Evolutionary conservation across 495 filamentous ascomycete species (phyloP).

Genomic region (Trichoderma gamsii): DNA sequence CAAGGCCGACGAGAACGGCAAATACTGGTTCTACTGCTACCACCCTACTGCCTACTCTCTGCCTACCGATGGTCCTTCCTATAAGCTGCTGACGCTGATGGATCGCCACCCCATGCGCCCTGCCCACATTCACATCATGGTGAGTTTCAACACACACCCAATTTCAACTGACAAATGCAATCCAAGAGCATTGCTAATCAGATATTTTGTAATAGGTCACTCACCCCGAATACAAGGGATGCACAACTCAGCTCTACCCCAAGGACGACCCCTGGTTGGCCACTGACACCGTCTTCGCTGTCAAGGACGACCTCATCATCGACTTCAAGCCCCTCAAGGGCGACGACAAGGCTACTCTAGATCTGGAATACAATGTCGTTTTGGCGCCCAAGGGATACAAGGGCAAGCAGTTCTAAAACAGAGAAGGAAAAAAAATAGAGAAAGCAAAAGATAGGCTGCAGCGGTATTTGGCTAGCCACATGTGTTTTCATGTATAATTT

Average conservation of each 20-base stretch:
- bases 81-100: constrained; percentile 60
- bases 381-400: constrained; percentile 46
- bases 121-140: constrained; percentile 80
- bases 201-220: constrained; percentile 33
- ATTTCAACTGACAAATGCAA: background rate
- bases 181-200: background rate
- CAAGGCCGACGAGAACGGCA: constrained; percentile 65
- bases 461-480: too few relatives aligned
- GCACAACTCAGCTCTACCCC: constrained; percentile 76
- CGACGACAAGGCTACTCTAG: constrained; percentile 59
- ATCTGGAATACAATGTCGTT: constrained; percentile 61
- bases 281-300: constrained; percentile 72
- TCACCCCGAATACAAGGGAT: constrained; percentile 50
- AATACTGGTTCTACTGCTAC: constrained; percentile 77
- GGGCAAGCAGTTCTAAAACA: constrained; percentile 31
- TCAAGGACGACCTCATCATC: constrained; percentile 70
- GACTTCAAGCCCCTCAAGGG: constrained; percentile 60
- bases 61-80: constrained; percentile 67
- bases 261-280: constrained; percentile 59
- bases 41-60: constrained; percentile 76
- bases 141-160: constrained; percentile 30
- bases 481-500: too few relatives aligned
- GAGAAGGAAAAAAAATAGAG: background rate
- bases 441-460: too few relatives aligned
- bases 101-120: constrained; percentile 80